Conservation (phyloP, 805 yeast genomes). For the Candida wancherniae region DNA sequence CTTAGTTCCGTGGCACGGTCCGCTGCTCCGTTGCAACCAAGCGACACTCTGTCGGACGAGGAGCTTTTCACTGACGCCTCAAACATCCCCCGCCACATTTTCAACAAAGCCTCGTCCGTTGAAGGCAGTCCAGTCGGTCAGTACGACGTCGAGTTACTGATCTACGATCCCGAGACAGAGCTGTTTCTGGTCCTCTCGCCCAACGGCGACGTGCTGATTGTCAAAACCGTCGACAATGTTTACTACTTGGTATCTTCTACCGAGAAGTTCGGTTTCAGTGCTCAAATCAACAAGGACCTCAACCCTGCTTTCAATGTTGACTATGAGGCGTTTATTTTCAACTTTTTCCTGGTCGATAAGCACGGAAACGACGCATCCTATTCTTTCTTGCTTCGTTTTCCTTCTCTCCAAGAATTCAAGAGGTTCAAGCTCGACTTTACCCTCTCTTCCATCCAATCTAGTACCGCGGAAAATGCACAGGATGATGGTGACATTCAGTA, state of each 20-base stretch:
- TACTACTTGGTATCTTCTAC: constrained; percentile 42
- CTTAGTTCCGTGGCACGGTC: too few species aligned
- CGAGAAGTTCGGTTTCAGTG: constrained; percentile 6
- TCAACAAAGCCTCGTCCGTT: constrained; percentile 9
- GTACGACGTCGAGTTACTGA: constrained; percentile 40
- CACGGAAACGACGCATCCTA: constrained; percentile 32
- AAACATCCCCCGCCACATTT: constrained; percentile 12
- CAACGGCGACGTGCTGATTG: constrained; percentile 22
- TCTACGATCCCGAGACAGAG: constrained; percentile 51
- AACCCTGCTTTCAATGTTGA: constrained; percentile 64
- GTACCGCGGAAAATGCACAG: constrained; percentile 3
- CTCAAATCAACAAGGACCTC: constrained; percentile 39
- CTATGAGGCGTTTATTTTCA: constrained; percentile 59
- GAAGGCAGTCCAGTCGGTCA: constrained; percentile 17
- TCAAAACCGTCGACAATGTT: constrained; percentile 43
- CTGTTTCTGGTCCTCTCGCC: constrained; percentile 42
- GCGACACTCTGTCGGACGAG: constrained; percentile 13
- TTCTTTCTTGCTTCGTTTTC: constrained; percentile 64
- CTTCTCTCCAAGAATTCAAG: constrained; percentile 32
- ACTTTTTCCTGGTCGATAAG: constrained; percentile 29
- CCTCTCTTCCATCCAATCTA: constrained; percentile 5
- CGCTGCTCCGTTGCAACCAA: too few species aligned
- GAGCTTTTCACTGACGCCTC: constrained; percentile 17
- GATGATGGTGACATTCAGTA: constrained; percentile 5
- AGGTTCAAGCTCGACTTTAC: constrained; percentile 29